phyloP scores from a whole-genome alignment of 257 asterid genomes.

The Ballota nigra region DNA sequence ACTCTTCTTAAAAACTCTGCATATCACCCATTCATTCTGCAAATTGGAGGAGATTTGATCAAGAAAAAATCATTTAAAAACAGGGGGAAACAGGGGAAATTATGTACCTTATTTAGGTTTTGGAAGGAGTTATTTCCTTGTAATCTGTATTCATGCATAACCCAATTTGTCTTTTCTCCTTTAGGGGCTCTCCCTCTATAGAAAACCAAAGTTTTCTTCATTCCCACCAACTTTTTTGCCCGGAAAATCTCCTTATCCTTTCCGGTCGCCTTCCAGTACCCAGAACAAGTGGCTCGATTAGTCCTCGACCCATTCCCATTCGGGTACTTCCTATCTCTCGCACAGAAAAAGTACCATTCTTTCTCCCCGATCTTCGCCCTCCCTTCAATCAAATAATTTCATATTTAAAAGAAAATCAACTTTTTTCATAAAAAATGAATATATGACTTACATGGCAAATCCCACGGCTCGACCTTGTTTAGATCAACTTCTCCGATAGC shows the following conservation, averaged over 20 bases:
- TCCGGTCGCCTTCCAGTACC: conserved; percentile 85
- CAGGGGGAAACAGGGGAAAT: conserved; percentile 28
- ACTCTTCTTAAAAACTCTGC: conserved; percentile 63
- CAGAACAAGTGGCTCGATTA: conserved; percentile 63
- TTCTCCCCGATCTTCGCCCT: conserved; percentile 69
- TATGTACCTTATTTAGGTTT: conserved; percentile 36
- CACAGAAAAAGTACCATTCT: conserved; percentile 74
- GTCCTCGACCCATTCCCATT: conserved; percentile 62
- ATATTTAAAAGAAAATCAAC: background rate
- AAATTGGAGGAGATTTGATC: background rate
- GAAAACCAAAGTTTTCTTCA: conserved; percentile 74
- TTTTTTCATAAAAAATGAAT: background rate
- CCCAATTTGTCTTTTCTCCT: conserved; percentile 67
- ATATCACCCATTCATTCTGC: conserved; percentile 81
- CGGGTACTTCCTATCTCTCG: conserved; percentile 64
- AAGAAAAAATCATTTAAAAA: background rate
- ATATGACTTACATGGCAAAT: conserved; percentile 60
- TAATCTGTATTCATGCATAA: conserved; percentile 72
- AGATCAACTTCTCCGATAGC: conserved; percentile 63
- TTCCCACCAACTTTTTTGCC: conserved; percentile 48
- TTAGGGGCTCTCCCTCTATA: conserved; percentile 69
- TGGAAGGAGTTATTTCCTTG: conserved; percentile 36
- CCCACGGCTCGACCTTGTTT: conserved; percentile 79
- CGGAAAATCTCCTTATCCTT: conserved; percentile 61
- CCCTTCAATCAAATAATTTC: conserved; percentile 31